Evolutionary conservation across 108 stramenopile species (phyloP).

Genomic region (Epithemia pelagica): DNA sequence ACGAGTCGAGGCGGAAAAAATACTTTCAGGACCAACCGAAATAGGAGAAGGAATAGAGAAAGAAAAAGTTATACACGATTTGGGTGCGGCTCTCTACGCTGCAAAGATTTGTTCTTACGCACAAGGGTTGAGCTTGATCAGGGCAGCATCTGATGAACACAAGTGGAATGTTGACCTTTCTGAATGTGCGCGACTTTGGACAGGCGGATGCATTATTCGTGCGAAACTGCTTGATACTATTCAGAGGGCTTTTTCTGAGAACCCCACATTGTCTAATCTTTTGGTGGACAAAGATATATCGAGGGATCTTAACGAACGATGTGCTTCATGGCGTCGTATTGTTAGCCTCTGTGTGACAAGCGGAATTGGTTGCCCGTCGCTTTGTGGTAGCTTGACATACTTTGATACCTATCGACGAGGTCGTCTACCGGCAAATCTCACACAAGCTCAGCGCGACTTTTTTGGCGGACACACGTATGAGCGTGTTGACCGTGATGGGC

Average conservation of each 20-base stretch:
- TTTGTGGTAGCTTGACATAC: conserved; percentile 83
- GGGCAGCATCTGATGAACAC: conserved; percentile 62
- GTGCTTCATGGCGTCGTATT: conserved; percentile 75
- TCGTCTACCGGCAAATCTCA: conserved; percentile 75
- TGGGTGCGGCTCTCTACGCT: conserved; percentile 82
- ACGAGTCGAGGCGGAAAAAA: conserved; percentile 46
- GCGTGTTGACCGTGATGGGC: conserved; percentile 41
- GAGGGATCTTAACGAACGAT: conserved; percentile 42
- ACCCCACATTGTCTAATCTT: conserved; percentile 57
- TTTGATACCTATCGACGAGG: conserved; percentile 82
- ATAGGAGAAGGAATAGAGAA: conserved; percentile 40
- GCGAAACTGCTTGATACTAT: conserved; percentile 78
- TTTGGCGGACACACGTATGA: conserved; percentile 95
- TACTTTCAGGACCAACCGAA: conserved; percentile 53
- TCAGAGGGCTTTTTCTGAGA: conserved; percentile 54
- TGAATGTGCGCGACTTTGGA: conserved; percentile 88
- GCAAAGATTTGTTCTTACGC: conserved; percentile 89
- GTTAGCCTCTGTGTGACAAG: conserved; percentile 74
- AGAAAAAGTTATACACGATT: conserved; percentile 74
- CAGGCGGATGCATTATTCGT: conserved; percentile 90
- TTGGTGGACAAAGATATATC: conserved; percentile 79
- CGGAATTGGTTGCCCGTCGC: conserved; percentile 78
- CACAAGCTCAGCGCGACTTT: conserved; percentile 92
- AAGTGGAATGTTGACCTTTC: conserved; percentile 80
- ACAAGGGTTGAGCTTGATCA: conserved; percentile 86